A percentile compares a stretch with the other conserved stretches of the same genome.
These are phyloP conservation scores for Leucosporidium creatinivorum DNA, from an alignment of 768 basidiomycete genomes.

Conservation along the genomic window DNA sequence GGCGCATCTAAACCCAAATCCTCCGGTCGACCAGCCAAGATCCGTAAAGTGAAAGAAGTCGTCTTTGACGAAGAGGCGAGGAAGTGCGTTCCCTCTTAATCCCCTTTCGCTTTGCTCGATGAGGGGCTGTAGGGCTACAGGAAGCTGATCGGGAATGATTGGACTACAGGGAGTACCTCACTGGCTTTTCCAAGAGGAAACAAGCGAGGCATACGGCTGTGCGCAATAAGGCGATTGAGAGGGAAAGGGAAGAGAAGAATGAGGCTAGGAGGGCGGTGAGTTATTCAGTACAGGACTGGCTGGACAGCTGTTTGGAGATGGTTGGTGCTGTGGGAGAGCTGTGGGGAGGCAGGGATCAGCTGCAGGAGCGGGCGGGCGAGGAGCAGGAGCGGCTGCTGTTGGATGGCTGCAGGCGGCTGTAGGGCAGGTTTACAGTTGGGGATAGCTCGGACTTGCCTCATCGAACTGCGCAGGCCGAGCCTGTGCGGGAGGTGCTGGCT, in stretches of 20 bases:
- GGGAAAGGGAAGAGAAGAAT: slow-evolving; percentile 23
- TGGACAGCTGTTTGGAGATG: too few relatives aligned
- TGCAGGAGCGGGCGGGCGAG: too few relatives aligned
- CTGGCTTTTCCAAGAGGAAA: slow-evolving; percentile 30
- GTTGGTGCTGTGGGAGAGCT: too few relatives aligned
- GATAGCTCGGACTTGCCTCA: too few relatives aligned
- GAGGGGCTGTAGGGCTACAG: background rate
- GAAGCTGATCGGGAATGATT: background rate
- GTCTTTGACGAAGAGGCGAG: slow-evolving; percentile 27
- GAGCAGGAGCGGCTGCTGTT: too few relatives aligned
- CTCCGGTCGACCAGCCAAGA: slow-evolving; percentile 17
- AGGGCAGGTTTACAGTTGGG: too few relatives aligned
- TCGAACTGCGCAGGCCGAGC: too few relatives aligned
- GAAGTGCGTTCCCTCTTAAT: slow-evolving; percentile 30
- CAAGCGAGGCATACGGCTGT: slow-evolving; percentile 25
- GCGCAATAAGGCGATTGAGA: slow-evolving; percentile 23
- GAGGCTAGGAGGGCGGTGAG: slow-evolving; percentile 14
- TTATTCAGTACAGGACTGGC: background rate
- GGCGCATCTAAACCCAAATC: too few relatives aligned
- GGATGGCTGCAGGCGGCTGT: too few relatives aligned
- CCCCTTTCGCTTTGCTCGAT: too few relatives aligned
- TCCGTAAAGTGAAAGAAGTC: slow-evolving; percentile 29
- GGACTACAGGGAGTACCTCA: slow-evolving; percentile 23
- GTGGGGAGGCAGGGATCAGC: too few relatives aligned
- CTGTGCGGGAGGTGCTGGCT: too few relatives aligned